Evolutionary conservation across 129 eudicot genomes (phyloP), one percentile per base, ranked within the genome.

Genomic region (Flaveria trinervia): DNA sequence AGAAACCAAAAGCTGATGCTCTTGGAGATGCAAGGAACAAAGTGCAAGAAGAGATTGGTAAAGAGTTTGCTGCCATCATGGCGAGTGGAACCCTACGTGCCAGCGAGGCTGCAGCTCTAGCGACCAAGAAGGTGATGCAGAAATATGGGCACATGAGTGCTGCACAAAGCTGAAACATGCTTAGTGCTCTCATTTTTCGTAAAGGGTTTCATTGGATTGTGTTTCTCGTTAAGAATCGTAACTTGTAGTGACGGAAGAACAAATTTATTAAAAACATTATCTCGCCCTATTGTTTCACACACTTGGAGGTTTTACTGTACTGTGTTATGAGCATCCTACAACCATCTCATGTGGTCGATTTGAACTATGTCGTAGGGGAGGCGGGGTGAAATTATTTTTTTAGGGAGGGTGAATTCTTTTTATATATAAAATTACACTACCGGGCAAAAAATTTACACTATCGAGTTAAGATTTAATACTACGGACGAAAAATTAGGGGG

Each of bases 91-190:
- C 93, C 1, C 17, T 89, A 23, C 88, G 96, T 55, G 98, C 97
- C 28, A 91, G 98, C 61, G 97, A 94, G 82, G 98, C 97, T 62
- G 98, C 98, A 0, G 90, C 96, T 0, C 80, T 94, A 28, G 98
- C 98, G 9, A 91, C 96, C 55, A 81, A 82, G 66, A 91, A 85
- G 75, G 97, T 94, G 71, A 94, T 91, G 98, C 81, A 89, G 64
- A 91, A 82, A 80, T 86, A 91, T 41, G 99, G 97, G 44, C 83
- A 83, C 14, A 74, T 67, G 65, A 74, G 49, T 65, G 71, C 80
- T 18, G 96, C 90, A 46, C 89, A 82, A 78, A 86, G 92, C 88
- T 92, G 85, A 83, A 71, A 39, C 30, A 16, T 70, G 80, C 66
- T 69, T 26, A 23, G 72, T 22, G 71, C 55, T 75, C 15, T 57